These are phyloP conservation scores for Neocatenulostroma microsporum DNA, from an alignment of 2,329 filamentous ascomycete species.

Conservation along the genomic window DNA sequence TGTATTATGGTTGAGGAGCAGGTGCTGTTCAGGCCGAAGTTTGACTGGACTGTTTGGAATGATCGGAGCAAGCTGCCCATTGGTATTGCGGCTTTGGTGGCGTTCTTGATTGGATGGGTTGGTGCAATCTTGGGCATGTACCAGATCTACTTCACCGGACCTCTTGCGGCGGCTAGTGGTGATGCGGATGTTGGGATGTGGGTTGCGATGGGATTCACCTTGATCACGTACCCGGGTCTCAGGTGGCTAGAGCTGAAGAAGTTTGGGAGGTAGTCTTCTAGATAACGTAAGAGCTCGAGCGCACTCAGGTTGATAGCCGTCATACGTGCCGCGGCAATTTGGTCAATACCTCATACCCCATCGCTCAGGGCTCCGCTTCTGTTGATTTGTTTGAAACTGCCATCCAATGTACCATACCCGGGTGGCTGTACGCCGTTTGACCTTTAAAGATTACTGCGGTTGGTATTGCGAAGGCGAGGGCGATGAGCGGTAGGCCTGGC, in stretches of 20 bases:
- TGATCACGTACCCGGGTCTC: slow-evolving; percentile 11
- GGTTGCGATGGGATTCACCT: slow-evolving; percentile 10
- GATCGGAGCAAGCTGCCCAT: slow-evolving; percentile 32
- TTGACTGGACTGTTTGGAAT: slow-evolving; percentile 38
- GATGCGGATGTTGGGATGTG: slow-evolving; percentile 14
- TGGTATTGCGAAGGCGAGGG: no score
- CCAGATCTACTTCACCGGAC: slow-evolving; percentile 20
- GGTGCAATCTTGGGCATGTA: slow-evolving; percentile 22
- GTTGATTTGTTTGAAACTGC: no score
- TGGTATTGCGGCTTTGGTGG: slow-evolving; percentile 32
- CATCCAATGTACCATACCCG: no score
- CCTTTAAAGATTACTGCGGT: no score
- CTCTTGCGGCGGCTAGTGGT: slow-evolving; percentile 14
- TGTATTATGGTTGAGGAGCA: slow-evolving; percentile 38
- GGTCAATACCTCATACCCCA: no score
- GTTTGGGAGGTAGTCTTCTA: slow-evolving; percentile 10
- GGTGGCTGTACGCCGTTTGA: no score
- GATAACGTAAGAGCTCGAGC: no score
- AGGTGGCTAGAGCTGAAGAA: slow-evolving; percentile 12
- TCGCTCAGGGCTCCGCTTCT: no score
- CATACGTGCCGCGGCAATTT: no score
- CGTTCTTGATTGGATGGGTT: slow-evolving; percentile 21
- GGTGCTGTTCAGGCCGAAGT: slow-evolving; percentile 34
- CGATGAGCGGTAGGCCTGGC: no score
- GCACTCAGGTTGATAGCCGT: no score